Evolutionary conservation across 768 basidiomycete species (phyloP), one percentile per base, ranked within the genome.

Genomic region (Pisolithus microcarpus): DNA sequence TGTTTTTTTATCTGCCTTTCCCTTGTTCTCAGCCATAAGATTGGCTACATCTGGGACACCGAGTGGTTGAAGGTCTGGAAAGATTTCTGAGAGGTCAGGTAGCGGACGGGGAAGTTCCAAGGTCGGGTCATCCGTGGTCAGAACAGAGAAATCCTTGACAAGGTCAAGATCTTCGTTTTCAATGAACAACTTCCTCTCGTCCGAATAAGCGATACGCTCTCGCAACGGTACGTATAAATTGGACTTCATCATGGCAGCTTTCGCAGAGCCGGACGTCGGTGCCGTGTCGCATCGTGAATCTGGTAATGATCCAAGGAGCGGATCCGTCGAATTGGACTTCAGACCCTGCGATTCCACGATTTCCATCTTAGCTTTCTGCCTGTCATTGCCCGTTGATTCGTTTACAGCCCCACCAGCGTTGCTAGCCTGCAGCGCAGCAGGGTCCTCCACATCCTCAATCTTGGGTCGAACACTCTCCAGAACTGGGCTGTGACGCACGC

Each of bases 11-110:
- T 81, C 84, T 1, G 66, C 61, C 52, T 80, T 85, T 37, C 77
- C 76, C 48, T 77, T 79, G 64, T 73, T 84, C 66, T 43, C 62
- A 51, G 58, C 56, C 58, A 73, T 56, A 53, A 77, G 43, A 26
- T 56, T 44, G 58, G 59, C 55, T 19, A 71, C 61, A 49, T 85
- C 83, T 30, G 80, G 68, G 48, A 88, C 70, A 10, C 70, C 71
- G 38, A 81, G 72, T 10, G 82, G 77, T 31, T 79, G 78, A 10
- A 95, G 76, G 50, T 96, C 95, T 0, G 93, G 91, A 64, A 96
- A 96, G 38, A 97, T 79, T 30, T 79, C 76, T 2, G 78, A 75
- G 23, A 85, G 70, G 55, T 82, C 82, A 43, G 73, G 58, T 49
- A 76, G 63, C 19, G 67, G 63, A 18, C 39, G 54, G 62, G 62